phyloP scores from a whole-genome alignment of 495 filamentous ascomycete species.

The Annulohypoxylon nitens region DNA sequence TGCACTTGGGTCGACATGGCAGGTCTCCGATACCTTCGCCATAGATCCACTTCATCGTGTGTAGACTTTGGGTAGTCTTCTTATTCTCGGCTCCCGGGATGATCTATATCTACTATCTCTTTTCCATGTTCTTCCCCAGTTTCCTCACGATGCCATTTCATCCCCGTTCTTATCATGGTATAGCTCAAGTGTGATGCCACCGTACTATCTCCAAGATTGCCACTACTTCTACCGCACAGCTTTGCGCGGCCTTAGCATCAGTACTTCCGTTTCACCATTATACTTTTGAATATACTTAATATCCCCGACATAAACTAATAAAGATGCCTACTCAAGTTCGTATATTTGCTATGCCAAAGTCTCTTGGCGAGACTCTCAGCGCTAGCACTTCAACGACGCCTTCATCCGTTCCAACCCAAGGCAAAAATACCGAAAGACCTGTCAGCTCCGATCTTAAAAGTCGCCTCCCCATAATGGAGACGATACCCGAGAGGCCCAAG shows the following conservation, averaged over 20 bases:
- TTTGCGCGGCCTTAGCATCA: slow-evolving; percentile 82
- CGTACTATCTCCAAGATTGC: slow-evolving; percentile 86
- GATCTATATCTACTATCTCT: slow-evolving; percentile 43
- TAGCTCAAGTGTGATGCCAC: slow-evolving; percentile 73
- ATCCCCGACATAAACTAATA: slow-evolving; percentile 52
- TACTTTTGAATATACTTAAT: slow-evolving; percentile 67
- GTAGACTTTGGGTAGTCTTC: slow-evolving; percentile 15
- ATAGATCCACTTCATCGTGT: slow-evolving; percentile 38
- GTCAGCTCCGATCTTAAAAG: slow-evolving; percentile 46
- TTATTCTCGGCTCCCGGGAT: slow-evolving; percentile 25
- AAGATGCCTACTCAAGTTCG: slow-evolving; percentile 67
- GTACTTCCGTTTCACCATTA: slow-evolving; percentile 78
- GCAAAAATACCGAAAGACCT: slow-evolving; percentile 48
- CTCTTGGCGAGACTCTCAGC: slow-evolving; percentile 75
- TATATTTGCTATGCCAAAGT: slow-evolving; percentile 75
- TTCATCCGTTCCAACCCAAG: slow-evolving; percentile 51
- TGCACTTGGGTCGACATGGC: slow-evolving; percentile 37
- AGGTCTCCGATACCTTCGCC: slow-evolving; percentile 30
- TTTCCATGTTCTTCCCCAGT: slow-evolving; percentile 22
- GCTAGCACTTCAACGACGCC: slow-evolving; percentile 50
- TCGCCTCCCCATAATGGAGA: slow-evolving; percentile 53
- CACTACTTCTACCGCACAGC: slow-evolving; percentile 94
- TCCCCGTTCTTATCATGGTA: slow-evolving; percentile 28
- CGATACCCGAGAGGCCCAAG: slow-evolving; percentile 57
- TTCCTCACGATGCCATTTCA: slow-evolving; percentile 10